Percentiles rank a stretch among this genome's conserved stretches.
These are phyloP conservation scores for Chamaecyparis obtusa DNA, from an alignment of 75 land plant species.

Conservation along the genomic window DNA sequence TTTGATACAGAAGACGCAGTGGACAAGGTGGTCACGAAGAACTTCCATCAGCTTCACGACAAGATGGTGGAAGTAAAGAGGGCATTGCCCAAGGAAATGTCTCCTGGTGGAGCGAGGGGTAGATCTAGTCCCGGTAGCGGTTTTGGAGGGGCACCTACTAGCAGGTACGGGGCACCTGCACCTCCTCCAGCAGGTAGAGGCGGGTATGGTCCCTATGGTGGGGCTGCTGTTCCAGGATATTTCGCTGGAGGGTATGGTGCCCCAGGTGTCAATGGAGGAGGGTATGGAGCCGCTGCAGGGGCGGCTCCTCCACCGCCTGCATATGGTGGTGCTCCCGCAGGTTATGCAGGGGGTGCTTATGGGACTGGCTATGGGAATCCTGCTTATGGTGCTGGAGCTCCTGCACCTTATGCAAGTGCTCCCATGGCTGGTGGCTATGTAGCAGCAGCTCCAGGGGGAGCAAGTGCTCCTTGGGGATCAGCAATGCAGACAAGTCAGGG, in stretches of 20 bases:
- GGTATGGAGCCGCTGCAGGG: not conserved
- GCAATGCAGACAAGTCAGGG: constrained; percentile 18
- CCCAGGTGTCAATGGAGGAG: constrained; percentile 1
- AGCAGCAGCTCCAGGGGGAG: not conserved
- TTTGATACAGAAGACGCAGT: constrained; percentile 50
- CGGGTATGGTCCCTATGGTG: constrained; percentile 1
- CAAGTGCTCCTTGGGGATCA: constrained; percentile 20
- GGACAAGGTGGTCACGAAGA: constrained; percentile 37
- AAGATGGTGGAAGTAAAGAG: constrained; percentile 48
- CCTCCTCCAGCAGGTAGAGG: not conserved
- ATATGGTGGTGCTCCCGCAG: constrained; percentile 8
- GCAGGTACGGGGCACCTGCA: not conserved
- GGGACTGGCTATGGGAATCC: not conserved
- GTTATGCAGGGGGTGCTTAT: not conserved
- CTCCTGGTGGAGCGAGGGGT: constrained; percentile 15
- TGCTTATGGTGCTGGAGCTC: not conserved
- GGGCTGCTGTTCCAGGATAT: constrained; percentile 20
- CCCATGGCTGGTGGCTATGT: constrained; percentile 10
- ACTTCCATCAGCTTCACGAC: constrained; percentile 47
- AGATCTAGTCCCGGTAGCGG: constrained; percentile 24
- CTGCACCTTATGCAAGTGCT: not conserved
- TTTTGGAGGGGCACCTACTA: not conserved
- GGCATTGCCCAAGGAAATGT: constrained; percentile 33
- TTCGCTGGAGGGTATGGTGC: constrained; percentile 17
- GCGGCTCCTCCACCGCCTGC: not conserved